Evolutionary conservation across 2,329 filamentous ascomycete genomes (phyloP), one percentile per base, ranked within the genome.

Genomic region (Lasiodiplodia hormozganensis): DNA sequence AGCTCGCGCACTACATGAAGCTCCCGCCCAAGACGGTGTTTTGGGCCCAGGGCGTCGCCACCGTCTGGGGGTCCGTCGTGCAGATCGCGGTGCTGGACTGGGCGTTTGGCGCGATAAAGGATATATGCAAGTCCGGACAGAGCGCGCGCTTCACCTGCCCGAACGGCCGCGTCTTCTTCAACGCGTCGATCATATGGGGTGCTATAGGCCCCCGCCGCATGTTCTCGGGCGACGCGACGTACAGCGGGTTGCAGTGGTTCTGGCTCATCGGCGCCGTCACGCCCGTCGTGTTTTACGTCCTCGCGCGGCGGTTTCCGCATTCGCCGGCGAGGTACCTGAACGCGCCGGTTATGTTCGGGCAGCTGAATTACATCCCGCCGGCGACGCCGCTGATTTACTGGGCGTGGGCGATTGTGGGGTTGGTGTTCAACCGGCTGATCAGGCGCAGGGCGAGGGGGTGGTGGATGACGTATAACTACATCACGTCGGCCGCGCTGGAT

Each of bases 111-210:
- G 78, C 81, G 54, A 83, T 86, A 64, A 76, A 80, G 7, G 76
- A 78, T 11, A 77, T 85, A 36, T 86, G 85, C 70, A 74, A 75
- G 0, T 71, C 72, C 76, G 75, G 66, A 4, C 68, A 74, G 76
- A 75, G 67, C 18, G 18, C 34, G 40, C 84, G 86, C 71, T 91
- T 90, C 72, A 88, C 86, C 2, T 91, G 89, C 70, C 88, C 88
- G 0, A 88, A 88, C 4, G 88, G 87, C 2, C 83, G 85, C 12
- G 87, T 89, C 47, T 90, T 90, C 75, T 91, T 89, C 74, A 85
- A 87, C 10, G 88, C 89, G 0, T 89, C 87, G 0, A 86, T 91
- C 36, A 90, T 90, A 71, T 91, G 89, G 89, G 89, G 89, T 16
- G 84, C 89, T 49, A 86, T 91, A 68, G 88, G 88, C 0, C 56